Base-by-base conservation (phyloP, 768 basidiomycete species). In the Calvatia gigantea region DNA sequence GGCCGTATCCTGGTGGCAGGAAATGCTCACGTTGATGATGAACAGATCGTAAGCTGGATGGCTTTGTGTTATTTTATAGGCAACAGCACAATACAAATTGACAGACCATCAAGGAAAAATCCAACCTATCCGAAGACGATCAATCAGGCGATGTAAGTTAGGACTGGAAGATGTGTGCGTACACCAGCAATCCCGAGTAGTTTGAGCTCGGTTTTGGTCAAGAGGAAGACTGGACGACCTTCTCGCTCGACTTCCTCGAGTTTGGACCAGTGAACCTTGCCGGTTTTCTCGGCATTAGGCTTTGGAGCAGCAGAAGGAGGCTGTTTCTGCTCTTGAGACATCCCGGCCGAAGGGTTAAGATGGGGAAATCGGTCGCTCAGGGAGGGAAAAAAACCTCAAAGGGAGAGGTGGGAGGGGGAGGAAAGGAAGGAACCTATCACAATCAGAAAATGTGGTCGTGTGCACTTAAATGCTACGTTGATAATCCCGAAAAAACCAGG, bases 41-140 rank as follows among this genome's bases (percentile, higher is more conserved):
- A 87, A 87, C 4, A 87, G 70, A 64, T 87, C 86, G 60, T 87
- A 87, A 4, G 85, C 86, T 84, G 57, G 19, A 12, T 15, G 39
- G 47, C 17, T 9, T n/a, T 14, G 27, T 23, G 28, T 44, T 28
- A 41, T 19, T n/a, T n/a, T 32, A 41, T 12, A n/a, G 14, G 15
- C 8, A 19, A 47, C 8, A 29, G n/a, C n/a, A 43, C 32, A 51
- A 17, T 37, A 7, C 8, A 31, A 15, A 48, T 15, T 11, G 27
- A 17, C 23, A 65, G 56, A 85, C 85, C 85, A 65, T 87, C 86
- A 31, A 87, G 71, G 72, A 87, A 87, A 68, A 87, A 87, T 6
- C 86, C 86, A 48, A 86, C 80, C 84, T 85, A 2, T 1, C 17
- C 27, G 9, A 44, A 37, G 21, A 31, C 17, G 8, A 15, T 14